These are phyloP conservation scores for Neonectria neomacrospora DNA, from an alignment of 2,329 filamentous ascomycete species.

Conservation along the genomic window DNA sequence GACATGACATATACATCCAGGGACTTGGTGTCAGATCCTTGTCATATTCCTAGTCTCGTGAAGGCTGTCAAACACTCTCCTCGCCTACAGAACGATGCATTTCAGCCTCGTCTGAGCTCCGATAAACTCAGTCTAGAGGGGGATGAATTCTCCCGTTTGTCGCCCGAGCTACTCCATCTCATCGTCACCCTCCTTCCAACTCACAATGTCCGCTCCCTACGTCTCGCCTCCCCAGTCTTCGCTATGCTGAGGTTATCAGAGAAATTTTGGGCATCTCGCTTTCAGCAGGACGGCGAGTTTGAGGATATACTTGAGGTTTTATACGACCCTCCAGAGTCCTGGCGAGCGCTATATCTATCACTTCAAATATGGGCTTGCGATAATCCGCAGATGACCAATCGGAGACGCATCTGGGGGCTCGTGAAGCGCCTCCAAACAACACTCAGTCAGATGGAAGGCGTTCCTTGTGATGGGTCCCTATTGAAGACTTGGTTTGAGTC, in stretches of 20 bases:
- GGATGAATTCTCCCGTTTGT: constrained; percentile 23
- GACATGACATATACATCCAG: neutral
- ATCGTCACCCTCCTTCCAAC: constrained; percentile 21
- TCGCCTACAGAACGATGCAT: constrained; percentile 9
- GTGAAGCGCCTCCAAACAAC: constrained; percentile 1
- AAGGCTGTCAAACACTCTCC: constrained; percentile 8
- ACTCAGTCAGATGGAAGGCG: constrained; percentile 16
- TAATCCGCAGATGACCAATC: constrained; percentile 24
- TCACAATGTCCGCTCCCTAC: constrained; percentile 22
- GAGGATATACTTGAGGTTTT: constrained; percentile 20
- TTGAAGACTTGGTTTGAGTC: constrained; percentile 24
- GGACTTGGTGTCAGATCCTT: constrained; percentile 16
- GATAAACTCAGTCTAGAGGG: neutral
- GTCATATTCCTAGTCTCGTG: constrained; percentile 5
- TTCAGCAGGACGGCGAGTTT: constrained; percentile 23
- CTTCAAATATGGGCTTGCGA: constrained; percentile 4
- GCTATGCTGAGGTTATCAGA: constrained; percentile 19
- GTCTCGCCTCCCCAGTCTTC: constrained; percentile 29
- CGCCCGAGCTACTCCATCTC: constrained; percentile 28
- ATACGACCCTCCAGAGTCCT: constrained; percentile 17
- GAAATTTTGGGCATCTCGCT: constrained; percentile 32
- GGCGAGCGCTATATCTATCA: constrained; percentile 17
- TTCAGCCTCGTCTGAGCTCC: constrained; percentile 9
- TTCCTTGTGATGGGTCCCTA: constrained; percentile 6
- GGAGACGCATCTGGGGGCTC: constrained; percentile 22